A percentile compares a stretch with the other conserved stretches of the same genome.
Evolutionary conservation across 768 basidiomycete genomes (phyloP).

Genomic region (Xanthoconium stramineum): DNA sequence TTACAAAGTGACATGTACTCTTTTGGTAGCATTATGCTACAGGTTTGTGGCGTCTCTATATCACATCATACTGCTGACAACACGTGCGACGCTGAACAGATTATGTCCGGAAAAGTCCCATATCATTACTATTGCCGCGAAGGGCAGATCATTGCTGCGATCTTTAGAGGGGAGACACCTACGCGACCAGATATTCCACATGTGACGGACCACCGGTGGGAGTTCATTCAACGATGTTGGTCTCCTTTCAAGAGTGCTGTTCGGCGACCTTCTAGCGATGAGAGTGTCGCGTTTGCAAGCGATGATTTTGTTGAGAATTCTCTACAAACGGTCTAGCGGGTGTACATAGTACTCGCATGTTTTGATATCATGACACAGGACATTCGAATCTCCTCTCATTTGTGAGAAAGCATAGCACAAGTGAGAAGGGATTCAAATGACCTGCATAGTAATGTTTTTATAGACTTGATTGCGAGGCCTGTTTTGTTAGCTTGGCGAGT

Average conservation of each 20-base stretch:
- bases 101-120: conserved; percentile 2
- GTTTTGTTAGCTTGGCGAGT: background rate
- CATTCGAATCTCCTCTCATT: no score
- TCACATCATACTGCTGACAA: background rate
- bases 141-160: background rate
- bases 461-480: no score
- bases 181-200: background rate
- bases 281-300: background rate
- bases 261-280: conserved; percentile 1
- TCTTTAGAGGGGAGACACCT: background rate
- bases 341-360: background rate
- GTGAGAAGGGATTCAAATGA: no score
- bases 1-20: conserved; percentile 12
- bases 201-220: conserved; percentile 4
- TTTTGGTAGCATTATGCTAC: conserved; percentile 31
- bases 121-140: conserved; percentile 2
- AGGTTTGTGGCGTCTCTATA: conserved; percentile 2
- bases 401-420: no score
- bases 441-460: no score
- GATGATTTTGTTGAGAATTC: background rate
- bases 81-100: background rate
- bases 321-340: background rate
- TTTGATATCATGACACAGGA: no score
- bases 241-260: background rate
- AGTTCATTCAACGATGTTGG: conserved; percentile 6